These are phyloP conservation scores for Neonectria magnoliae DNA, from an alignment of 2,329 filamentous ascomycete species.

Conservation along the genomic window DNA sequence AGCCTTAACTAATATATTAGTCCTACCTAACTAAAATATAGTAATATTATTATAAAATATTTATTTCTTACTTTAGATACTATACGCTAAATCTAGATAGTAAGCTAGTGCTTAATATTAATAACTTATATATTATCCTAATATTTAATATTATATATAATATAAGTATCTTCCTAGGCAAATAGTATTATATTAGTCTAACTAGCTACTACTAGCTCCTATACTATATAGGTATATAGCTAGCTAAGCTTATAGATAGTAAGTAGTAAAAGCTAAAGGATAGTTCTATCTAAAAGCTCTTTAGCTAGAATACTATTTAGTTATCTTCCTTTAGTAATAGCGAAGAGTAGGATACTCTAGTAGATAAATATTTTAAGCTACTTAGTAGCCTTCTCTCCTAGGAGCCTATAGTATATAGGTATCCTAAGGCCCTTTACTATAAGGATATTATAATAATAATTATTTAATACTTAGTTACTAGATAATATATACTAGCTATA, in stretches of 20 bases:
- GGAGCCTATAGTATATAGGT: conserved; percentile 33
- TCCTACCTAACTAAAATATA: conserved; percentile 12
- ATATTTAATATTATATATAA: conserved; percentile 46
- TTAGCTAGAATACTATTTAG: conserved; percentile 31
- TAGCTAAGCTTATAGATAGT: conserved; percentile 43
- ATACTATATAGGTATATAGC: conserved; percentile 42
- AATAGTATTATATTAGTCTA: conserved; percentile 40
- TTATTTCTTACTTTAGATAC: conserved; percentile 39
- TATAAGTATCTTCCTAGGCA: conserved; percentile 34
- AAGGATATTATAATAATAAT: conserved; percentile 46
- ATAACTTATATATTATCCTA: conserved; percentile 34
- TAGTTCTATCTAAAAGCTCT: conserved; percentile 36
- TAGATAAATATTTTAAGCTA: conserved; percentile 35
- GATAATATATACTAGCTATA: conserved; percentile 36
- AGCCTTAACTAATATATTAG: background rate
- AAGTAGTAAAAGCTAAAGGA: conserved; percentile 42
- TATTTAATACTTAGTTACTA: conserved; percentile 37
- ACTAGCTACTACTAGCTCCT: conserved; percentile 42
- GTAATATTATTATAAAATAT: conserved; percentile 35
- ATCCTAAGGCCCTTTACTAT: conserved; percentile 44
- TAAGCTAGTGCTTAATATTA: conserved; percentile 37
- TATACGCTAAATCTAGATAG: conserved; percentile 35
- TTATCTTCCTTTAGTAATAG: conserved; percentile 12
- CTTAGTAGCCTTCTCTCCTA: conserved; percentile 9
- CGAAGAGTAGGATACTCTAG: background rate